A percentile compares a stretch with the other conserved stretches of the same genome.
phyloP scores from a whole-genome alignment of 2,329 filamentous ascomycete species.

The Ramularia collo-cygni region DNA sequence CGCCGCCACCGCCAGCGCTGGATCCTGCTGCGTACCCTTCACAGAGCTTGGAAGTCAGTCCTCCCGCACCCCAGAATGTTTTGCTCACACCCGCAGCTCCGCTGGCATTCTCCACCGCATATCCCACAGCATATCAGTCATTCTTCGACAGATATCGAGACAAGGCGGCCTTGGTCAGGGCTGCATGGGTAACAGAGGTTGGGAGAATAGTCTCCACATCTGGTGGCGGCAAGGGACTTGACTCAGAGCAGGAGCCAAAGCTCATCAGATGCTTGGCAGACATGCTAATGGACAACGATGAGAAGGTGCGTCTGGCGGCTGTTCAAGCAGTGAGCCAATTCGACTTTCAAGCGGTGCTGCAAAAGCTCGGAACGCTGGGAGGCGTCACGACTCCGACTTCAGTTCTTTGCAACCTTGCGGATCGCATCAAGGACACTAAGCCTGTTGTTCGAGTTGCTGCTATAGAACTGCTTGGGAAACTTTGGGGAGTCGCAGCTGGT shows the following conservation, averaged over 20 bases:
- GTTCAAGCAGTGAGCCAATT: conserved; percentile 78
- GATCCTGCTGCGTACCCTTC: conserved; percentile 84
- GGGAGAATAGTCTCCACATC: conserved; percentile 87
- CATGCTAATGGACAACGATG: conserved; percentile 80
- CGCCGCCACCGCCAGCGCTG: conserved; percentile 62
- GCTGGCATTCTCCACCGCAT: conserved; percentile 80
- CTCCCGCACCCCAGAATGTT: conserved; percentile 48
- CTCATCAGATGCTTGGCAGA: conserved; percentile 66
- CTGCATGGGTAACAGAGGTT: conserved; percentile 76
- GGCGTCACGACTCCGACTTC: conserved; percentile 70
- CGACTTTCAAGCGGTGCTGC: conserved; percentile 69
- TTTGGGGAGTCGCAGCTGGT: conserved; percentile 90
- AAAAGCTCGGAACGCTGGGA: conserved; percentile 71
- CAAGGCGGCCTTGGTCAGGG: conserved; percentile 73
- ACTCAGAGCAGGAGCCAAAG: conserved; percentile 69
- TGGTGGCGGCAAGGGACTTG: conserved; percentile 81
- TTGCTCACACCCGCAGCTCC: conserved; percentile 79
- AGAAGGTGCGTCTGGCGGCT: conserved; percentile 84
- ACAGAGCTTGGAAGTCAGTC: conserved; percentile 40
- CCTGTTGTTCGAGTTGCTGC: conserved; percentile 75
- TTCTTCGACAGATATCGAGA: conserved; percentile 83
- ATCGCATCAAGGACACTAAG: conserved; percentile 82
- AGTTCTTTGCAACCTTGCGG: conserved; percentile 72
- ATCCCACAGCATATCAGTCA: conserved; percentile 69
- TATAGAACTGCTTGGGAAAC: conserved; percentile 73